Evolutionary conservation across 306 rosid genomes (phyloP).

Genomic region (Inga leiocalycina): DNA sequence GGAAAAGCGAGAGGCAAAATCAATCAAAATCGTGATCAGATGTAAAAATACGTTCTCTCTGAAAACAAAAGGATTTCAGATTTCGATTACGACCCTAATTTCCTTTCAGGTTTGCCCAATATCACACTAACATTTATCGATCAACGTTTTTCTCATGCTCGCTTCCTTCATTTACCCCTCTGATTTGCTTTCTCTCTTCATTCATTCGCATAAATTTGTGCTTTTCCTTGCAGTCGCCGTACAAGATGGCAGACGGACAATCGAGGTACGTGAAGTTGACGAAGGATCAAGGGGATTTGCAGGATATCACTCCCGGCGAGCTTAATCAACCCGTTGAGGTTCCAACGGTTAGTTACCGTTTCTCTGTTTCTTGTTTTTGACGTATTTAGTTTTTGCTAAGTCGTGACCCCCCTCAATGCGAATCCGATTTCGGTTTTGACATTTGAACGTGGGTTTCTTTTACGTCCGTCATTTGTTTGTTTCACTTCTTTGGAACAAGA

Average conservation of each 20-base stretch:
- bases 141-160: background rate
- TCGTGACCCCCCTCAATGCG: background rate
- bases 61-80: background rate
- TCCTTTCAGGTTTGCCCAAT: background rate
- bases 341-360: conserved; percentile 38
- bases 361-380: background rate
- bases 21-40: background rate
- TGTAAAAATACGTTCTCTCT: background rate
- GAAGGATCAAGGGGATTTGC: conserved; percentile 41
- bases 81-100: background rate
- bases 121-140: background rate
- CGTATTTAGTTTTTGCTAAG: background rate
- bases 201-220: background rate
- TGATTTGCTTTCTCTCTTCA: conserved; percentile 7
- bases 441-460: background rate
- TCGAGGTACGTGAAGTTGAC: conserved; percentile 54
- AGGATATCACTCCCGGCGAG: conserved; percentile 60
- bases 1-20: background rate
- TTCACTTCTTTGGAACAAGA: background rate
- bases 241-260: conserved; percentile 52
- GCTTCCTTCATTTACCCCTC: background rate
- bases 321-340: conserved; percentile 58
- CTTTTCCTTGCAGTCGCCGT: background rate
- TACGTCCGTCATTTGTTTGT: background rate
- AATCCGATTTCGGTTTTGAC: background rate